phyloP scores from a whole-genome alignment of 257 asterid species.

The Solanum medicagineum region DNA sequence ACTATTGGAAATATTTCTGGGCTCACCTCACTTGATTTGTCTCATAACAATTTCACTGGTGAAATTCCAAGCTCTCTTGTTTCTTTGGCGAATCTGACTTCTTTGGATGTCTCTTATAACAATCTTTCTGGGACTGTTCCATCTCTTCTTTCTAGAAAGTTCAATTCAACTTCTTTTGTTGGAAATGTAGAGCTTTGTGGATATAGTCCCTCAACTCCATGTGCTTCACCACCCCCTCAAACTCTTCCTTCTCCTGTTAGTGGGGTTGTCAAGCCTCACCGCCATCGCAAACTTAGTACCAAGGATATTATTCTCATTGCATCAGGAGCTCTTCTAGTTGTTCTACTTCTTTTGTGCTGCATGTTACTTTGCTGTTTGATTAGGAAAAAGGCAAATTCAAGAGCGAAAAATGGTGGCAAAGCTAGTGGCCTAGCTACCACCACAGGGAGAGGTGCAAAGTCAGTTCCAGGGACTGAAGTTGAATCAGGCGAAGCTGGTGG shows the following conservation, averaged over 20 bases:
- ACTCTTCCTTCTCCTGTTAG: constrained; percentile 21
- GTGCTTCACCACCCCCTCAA: constrained; percentile 40
- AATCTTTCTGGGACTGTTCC: constrained; percentile 74
- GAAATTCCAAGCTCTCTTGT: constrained; percentile 51
- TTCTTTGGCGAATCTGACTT: constrained; percentile 29
- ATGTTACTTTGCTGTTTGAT: constrained; percentile 28
- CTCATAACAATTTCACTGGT: constrained; percentile 57
- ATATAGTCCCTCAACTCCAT: constrained; percentile 36
- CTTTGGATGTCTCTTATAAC: constrained; percentile 65
- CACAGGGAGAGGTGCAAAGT: not conserved
- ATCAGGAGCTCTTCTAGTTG: constrained; percentile 30
- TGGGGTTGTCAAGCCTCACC: not conserved
- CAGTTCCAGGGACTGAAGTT: not conserved
- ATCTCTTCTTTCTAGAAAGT: constrained; percentile 37
- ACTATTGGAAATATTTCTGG: constrained; percentile 37
- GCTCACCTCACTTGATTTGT: constrained; percentile 45
- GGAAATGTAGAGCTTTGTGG: constrained; percentile 85
- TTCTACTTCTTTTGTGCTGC: constrained; percentile 30
- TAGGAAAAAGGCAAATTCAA: constrained; percentile 20
- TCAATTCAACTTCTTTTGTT: constrained; percentile 60
- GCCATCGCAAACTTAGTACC: constrained; percentile 19
- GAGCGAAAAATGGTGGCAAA: constrained; percentile 6
- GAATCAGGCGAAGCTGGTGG: constrained; percentile 45
- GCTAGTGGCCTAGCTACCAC: not conserved
- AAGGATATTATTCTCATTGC: constrained; percentile 41